Base-by-base conservation (phyloP, 768 basidiomycete species). In the Myochromella boudieri region DNA sequence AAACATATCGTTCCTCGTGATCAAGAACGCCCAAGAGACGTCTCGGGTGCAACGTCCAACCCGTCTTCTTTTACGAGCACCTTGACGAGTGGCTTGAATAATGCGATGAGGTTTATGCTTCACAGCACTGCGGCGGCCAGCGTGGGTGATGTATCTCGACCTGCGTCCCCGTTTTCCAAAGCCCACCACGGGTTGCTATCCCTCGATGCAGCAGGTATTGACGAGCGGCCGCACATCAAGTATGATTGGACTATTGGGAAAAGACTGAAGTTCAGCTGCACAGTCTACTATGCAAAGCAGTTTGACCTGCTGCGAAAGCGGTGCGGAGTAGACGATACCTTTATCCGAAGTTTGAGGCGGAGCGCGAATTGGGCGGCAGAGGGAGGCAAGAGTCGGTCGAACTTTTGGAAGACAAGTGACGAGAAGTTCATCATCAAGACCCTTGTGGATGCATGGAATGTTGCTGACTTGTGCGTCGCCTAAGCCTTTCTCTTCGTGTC, bases 381-480 rank as follows among this genome's bases (percentile, higher is more conserved):
- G 46, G 85, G 90, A 0, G 90, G 90, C 4, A 93, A 91, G 76
- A 88, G 86, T 63, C 78, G 75, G 58, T 81, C 81, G 2, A 82
- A 84, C 52, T 93, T 91, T 59, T 88, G 88, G 85, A 88, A 86
- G 74, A 90, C 86, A 37, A 62, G 67, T 21, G 90, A 93, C 62
- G 80, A 86, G 53, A 71, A 80, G 49, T 89, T 85, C 59, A 83
- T 93, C 55, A 85, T 91, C 70, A 91, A 91, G 77, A 88, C 88
- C 15, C 65, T 91, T 49, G 84, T 93, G 12, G 85, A 85, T 64
- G 86, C 87, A 11, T 91, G 89, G 89, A 89, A 89, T 63, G 88
- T 90, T 31, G 84, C 85, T 4, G 90, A 91, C 68, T 63, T 89
- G 87, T 90, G 57, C 68, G 86, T 68, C 20, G 14, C 4, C 20